Percentiles rank a stretch among this genome's conserved stretches.
These are phyloP conservation scores for Pyrenochaeta sp. DNA, from an alignment of 2,329 filamentous ascomycete genomes.

Conservation along the genomic window DNA sequence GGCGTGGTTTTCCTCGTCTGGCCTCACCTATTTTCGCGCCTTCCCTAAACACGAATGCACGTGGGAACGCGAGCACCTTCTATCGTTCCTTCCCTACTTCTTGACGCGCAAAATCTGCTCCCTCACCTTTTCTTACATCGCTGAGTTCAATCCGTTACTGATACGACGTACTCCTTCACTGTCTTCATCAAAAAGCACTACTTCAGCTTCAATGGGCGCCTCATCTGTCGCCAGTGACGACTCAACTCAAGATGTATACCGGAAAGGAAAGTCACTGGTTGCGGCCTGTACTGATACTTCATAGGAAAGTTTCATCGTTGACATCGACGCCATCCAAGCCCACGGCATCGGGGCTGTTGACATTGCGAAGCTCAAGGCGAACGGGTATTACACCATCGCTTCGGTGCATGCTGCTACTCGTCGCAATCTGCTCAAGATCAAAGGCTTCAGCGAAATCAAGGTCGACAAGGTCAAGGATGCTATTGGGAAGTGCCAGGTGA, in stretches of 20 bases:
- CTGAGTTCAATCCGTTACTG: no score
- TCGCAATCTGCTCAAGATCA: constrained; percentile 69
- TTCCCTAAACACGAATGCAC: no score
- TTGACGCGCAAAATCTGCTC: no score
- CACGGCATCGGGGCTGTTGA: constrained; percentile 72
- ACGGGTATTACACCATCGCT: constrained; percentile 69
- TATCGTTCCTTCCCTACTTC: no score
- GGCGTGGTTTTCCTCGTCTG: no score
- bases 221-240: constrained; percentile 62
- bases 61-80: no score
- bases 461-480: constrained; percentile 76
- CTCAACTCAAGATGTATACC: constrained; percentile 59
- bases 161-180: no score
- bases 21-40: no score
- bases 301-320: constrained; percentile 65
- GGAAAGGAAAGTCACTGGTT: no score
- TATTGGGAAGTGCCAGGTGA: constrained; percentile 65
- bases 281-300: no score
- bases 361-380: constrained; percentile 69
- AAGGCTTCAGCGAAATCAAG: constrained; percentile 74
- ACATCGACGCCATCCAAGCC: constrained; percentile 71
- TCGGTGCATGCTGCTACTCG: constrained; percentile 67
- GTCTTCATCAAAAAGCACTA: neutral
- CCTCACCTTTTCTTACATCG: no score
- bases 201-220: constrained; percentile 42